phyloP scores from a whole-genome alignment of 2,329 filamentous ascomycete genomes.

The Botrytis aclada region DNA sequence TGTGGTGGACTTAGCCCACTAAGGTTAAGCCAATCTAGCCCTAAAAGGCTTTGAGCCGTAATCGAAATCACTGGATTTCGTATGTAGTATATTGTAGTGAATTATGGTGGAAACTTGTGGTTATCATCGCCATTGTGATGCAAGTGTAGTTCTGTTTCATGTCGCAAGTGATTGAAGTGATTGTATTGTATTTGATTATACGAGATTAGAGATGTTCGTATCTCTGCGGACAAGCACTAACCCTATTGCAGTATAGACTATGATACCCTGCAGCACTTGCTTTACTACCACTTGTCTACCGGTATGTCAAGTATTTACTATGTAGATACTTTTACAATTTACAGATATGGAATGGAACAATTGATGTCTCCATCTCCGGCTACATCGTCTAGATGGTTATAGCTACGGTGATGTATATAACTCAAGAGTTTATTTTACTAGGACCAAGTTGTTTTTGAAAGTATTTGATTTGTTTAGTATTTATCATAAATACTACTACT shows the following conservation, averaged over 20 bases:
- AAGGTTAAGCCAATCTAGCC: slow-evolving; percentile 8
- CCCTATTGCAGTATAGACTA: background rate
- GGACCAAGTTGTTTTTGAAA: background rate
- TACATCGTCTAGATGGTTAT: background rate
- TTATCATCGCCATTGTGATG: background rate
- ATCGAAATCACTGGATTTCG: background rate
- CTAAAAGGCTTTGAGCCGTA: background rate
- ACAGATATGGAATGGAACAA: background rate
- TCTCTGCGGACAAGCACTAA: background rate
- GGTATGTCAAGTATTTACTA: background rate
- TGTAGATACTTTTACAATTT: background rate
- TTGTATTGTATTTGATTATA: background rate
- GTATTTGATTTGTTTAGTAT: background rate
- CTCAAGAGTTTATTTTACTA: background rate
- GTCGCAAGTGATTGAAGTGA: too few species aligned
- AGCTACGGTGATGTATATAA: background rate
- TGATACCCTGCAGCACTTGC: background rate
- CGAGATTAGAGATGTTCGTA: background rate
- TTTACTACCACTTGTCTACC: background rate
- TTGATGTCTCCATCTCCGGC: background rate
- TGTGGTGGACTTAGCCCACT: background rate
- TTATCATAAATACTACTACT: background rate
- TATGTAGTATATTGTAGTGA: background rate
- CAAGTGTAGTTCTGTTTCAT: background rate
- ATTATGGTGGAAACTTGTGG: background rate